phyloP scores from a whole-genome alignment of 441 rosid genomes.

The Codiaeum variegatum region DNA sequence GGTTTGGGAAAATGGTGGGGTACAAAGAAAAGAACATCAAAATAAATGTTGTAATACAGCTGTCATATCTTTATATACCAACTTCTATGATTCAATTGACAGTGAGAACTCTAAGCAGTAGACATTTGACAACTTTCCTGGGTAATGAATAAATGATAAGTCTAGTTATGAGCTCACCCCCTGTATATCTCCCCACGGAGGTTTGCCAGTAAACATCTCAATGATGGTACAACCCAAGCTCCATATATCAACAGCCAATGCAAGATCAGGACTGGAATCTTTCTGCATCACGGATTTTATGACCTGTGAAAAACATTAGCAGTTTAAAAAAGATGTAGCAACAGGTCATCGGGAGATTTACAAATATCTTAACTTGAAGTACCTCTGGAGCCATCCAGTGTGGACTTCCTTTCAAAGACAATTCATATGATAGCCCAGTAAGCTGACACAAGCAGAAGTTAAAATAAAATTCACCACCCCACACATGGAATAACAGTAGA shows the following conservation, averaged over 20 bases:
- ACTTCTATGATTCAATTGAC: neutral
- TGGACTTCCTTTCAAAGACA: conserved; percentile 92
- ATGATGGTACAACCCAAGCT: conserved; percentile 93
- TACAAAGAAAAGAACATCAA: neutral
- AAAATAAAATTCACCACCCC: neutral
- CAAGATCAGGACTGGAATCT: conserved; percentile 68
- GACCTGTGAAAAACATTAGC: conserved; percentile 43
- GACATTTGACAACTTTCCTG: neutral
- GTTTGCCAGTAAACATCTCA: conserved; percentile 95
- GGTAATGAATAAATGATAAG: neutral
- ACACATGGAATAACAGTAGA: neutral
- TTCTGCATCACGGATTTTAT: conserved; percentile 89
- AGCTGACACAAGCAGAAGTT: conserved; percentile 42
- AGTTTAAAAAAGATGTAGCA: conserved; percentile 10
- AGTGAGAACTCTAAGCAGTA: neutral
- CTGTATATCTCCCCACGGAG: conserved; percentile 94
- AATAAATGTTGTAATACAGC: neutral
- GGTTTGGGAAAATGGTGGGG: neutral
- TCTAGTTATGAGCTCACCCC: conserved; percentile 56
- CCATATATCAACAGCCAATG: conserved; percentile 96
- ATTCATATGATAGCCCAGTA: conserved; percentile 80
- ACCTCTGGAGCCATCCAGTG: conserved; percentile 99
- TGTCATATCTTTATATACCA: conserved; percentile 1
- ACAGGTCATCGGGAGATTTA: neutral
- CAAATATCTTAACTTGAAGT: conserved; percentile 15